phyloP scores from a whole-genome alignment of 2,329 filamentous ascomycete species.

The Coniella vitis region DNA sequence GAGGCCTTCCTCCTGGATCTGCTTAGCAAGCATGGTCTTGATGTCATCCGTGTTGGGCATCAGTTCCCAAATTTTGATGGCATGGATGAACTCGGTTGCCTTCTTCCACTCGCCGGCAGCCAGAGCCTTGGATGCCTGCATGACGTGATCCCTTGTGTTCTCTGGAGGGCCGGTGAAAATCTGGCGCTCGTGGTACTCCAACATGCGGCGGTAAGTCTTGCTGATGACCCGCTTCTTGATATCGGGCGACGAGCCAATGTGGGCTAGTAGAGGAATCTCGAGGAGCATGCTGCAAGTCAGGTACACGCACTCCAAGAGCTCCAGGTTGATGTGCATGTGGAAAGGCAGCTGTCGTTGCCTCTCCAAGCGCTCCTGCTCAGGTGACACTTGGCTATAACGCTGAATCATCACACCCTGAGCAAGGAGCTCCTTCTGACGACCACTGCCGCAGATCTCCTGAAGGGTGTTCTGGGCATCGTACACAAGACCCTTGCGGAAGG shows the following conservation, averaged over 20 bases:
- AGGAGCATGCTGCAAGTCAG: conserved; percentile 98
- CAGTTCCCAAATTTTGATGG: conserved; percentile 99
- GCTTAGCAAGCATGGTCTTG: conserved; percentile 93
- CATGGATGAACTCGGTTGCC: conserved; percentile 85
- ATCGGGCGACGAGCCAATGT: conserved; percentile 93
- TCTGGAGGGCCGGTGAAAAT: conserved; percentile 98
- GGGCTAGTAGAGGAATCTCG: conserved; percentile 93
- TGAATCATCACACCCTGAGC: conserved; percentile 99
- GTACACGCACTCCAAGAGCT: conserved; percentile 96
- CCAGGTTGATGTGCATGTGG: conserved; percentile 99
- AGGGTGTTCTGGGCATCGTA: conserved; percentile 97
- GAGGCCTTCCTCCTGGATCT: conserved; percentile 97
- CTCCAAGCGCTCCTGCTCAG: conserved; percentile 95
- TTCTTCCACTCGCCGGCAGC: conserved; percentile 99
- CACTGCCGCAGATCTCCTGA: conserved; percentile 96
- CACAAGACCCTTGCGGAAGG: conserved; percentile 92
- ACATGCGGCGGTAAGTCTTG: conserved; percentile 98
- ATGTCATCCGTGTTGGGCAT: conserved; percentile 90
- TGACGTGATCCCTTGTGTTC: conserved; percentile 98
- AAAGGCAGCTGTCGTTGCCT: conserved; percentile 96
- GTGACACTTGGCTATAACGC: conserved; percentile 90
- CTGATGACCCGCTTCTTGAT: conserved; percentile 97
- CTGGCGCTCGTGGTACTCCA: conserved; percentile 98
- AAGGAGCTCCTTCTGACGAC: conserved; percentile 93
- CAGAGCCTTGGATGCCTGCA: conserved; percentile 96